Evolutionary conservation across 2,329 filamentous ascomycete genomes (phyloP).

Genomic region (Arthrinium phaeospermum): DNA sequence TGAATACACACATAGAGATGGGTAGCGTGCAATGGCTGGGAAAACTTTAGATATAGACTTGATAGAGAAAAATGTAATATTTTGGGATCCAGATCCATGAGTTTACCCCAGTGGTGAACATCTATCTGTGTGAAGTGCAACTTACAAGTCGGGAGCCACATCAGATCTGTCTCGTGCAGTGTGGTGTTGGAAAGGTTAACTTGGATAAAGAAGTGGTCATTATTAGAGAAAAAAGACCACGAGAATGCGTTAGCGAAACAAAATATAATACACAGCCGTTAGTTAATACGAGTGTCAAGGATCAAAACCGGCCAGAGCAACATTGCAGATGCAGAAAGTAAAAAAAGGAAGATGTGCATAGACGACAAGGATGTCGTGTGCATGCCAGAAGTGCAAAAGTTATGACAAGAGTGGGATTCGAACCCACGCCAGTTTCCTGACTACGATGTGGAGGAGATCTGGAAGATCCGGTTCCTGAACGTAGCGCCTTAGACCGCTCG

Average conservation of each 20-base stretch:
- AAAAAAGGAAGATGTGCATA: neutral
- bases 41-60: neutral
- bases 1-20: neutral
- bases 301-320: neutral
- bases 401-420: constrained; percentile 46
- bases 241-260: neutral
- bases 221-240: neutral
- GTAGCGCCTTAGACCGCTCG: constrained; percentile 42
- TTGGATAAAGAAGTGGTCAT: neutral
- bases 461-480: constrained; percentile 32
- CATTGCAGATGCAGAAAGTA: neutral
- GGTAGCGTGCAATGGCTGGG: neutral
- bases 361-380: no score
- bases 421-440: constrained; percentile 48
- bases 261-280: neutral
- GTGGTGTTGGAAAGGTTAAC: neutral
- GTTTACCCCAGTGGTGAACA: neutral
- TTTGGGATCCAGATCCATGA: neutral
- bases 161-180: neutral
- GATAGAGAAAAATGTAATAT: neutral
- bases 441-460: constrained; percentile 31
- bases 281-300: neutral
- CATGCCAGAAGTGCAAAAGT: constrained; percentile 21
- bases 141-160: neutral
- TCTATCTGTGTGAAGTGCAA: neutral